phyloP scores from a whole-genome alignment of 2,329 filamentous ascomycete species.

The Aspergillus sp. region DNA sequence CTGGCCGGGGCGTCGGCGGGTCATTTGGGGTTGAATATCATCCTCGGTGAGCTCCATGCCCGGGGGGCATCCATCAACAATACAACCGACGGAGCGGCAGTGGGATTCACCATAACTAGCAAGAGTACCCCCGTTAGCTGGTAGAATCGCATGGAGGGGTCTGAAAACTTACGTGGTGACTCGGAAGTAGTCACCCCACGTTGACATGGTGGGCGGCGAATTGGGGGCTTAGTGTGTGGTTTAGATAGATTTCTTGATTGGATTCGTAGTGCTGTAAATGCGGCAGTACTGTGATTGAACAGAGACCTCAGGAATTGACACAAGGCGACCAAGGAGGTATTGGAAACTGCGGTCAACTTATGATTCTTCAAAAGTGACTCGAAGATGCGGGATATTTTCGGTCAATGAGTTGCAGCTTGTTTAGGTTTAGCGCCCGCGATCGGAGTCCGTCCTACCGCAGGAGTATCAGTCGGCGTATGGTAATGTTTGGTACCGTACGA shows the following conservation, averaged over 20 bases:
- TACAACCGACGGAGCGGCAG: conserved; percentile 89
- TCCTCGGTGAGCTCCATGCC: conserved; percentile 80
- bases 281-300: neutral
- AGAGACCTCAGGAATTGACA: neutral
- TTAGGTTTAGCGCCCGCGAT: conserved; percentile 21
- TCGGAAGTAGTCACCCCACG: conserved; percentile 77
- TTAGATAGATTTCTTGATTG: neutral
- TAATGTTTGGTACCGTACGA: conserved; percentile 2
- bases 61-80: conserved; percentile 89
- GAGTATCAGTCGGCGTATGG: neutral
- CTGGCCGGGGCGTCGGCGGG: conserved; percentile 83
- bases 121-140: neutral
- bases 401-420: neutral
- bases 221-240: neutral
- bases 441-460: conserved; percentile 7
- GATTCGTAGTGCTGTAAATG: neutral
- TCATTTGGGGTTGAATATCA: conserved; percentile 95
- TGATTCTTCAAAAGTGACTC: conserved; percentile 4
- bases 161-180: conserved; percentile 70
- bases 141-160: neutral
- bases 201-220: conserved; percentile 65
- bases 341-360: neutral
- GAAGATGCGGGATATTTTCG: conserved; percentile 9
- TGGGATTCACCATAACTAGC: conserved; percentile 76
- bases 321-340: neutral